These are phyloP conservation scores for Rossbeevera mucosa DNA, from an alignment of 768 basidiomycete species.

Conservation along the genomic window DNA sequence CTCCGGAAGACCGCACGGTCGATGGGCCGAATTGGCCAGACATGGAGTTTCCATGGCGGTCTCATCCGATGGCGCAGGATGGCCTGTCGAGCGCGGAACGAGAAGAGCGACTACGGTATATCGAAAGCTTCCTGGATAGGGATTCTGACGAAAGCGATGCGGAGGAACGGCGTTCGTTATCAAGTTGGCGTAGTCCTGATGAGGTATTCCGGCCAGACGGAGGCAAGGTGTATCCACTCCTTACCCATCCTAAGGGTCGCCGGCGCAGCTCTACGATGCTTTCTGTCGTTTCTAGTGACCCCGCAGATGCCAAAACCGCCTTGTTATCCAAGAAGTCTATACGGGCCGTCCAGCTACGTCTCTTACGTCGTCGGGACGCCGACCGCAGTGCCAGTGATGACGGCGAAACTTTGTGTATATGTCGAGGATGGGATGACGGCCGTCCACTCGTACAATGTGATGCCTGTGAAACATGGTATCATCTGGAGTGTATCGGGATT, in stretches of 20 bases:
- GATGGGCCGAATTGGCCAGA: slow-evolving; percentile 77
- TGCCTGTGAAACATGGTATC: slow-evolving; percentile 76
- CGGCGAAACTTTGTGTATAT: slow-evolving; percentile 59
- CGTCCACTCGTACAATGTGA: slow-evolving; percentile 82
- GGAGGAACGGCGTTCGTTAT: slow-evolving; percentile 22
- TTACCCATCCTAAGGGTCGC: slow-evolving; percentile 35
- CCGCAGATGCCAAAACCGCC: slow-evolving; percentile 71
- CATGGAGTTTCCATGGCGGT: slow-evolving; percentile 70
- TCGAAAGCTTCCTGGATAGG: slow-evolving; percentile 68
- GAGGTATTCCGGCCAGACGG: slow-evolving; percentile 35
- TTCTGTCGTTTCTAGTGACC: slow-evolving; percentile 55
- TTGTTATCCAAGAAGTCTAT: slow-evolving; percentile 69
- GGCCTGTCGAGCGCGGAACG: slow-evolving; percentile 51
- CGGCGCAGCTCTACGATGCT: slow-evolving; percentile 11
- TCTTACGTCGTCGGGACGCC: slow-evolving; percentile 38
- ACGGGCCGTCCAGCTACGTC: slow-evolving; percentile 53
- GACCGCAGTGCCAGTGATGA: slow-evolving; percentile 35
- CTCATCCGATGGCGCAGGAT: slow-evolving; percentile 52
- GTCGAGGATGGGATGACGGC: slow-evolving; percentile 63
- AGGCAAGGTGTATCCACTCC: slow-evolving; percentile 59
- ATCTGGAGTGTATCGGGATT: slow-evolving; percentile 76
- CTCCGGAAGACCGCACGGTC: slow-evolving; percentile 29
- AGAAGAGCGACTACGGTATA: slow-evolving; percentile 57
- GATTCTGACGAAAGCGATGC: slow-evolving; percentile 55
- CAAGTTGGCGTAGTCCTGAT: slow-evolving; percentile 8